These are phyloP conservation scores for Phytophthora citrophthora DNA, from an alignment of 352 stramenopile genomes.

Conservation along the genomic window DNA sequence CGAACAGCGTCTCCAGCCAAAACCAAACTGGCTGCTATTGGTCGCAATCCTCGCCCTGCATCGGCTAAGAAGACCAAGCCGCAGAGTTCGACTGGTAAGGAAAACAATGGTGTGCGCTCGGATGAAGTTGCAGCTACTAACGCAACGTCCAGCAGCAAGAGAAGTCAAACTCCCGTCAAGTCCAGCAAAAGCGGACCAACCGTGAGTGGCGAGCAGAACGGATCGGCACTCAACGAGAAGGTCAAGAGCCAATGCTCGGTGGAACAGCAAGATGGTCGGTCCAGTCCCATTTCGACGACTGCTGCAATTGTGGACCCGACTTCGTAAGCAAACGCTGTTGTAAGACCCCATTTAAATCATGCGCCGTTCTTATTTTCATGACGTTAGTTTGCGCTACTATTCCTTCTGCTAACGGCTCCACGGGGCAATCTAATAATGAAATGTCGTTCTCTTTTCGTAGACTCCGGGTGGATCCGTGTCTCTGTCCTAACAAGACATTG, in stretches of 20 bases:
- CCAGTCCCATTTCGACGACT: not conserved
- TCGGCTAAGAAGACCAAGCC: constrained; percentile 19
- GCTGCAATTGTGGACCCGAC: constrained; percentile 9
- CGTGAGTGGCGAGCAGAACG: constrained; percentile 39
- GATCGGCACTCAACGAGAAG: constrained; percentile 48
- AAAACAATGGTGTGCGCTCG: constrained; percentile 33
- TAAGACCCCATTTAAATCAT: constrained; percentile 29
- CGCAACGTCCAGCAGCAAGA: constrained; percentile 30
- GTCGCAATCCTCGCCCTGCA: constrained; percentile 29
- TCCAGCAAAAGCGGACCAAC: constrained; percentile 14
- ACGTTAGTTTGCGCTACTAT: constrained; percentile 11
- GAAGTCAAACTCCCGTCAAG: constrained; percentile 38
- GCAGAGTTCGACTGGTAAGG: constrained; percentile 33
- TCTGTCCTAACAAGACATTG: not conserved
- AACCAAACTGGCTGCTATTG: constrained; percentile 5
- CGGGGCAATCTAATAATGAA: constrained; percentile 26
- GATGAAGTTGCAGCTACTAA: constrained; percentile 26
- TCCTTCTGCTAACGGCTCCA: constrained; percentile 17
- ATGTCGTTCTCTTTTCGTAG: constrained; percentile 26
- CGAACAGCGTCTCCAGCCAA: constrained; percentile 20
- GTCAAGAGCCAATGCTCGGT: constrained; percentile 36
- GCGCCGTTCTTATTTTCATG: constrained; percentile 32
- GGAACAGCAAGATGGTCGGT: constrained; percentile 11
- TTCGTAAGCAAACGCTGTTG: constrained; percentile 12
- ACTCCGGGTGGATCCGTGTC: not conserved